Evolutionary conservation across 306 rosid species (phyloP), one percentile per base, ranked within the genome.

Genomic region (Vigna radiata): DNA sequence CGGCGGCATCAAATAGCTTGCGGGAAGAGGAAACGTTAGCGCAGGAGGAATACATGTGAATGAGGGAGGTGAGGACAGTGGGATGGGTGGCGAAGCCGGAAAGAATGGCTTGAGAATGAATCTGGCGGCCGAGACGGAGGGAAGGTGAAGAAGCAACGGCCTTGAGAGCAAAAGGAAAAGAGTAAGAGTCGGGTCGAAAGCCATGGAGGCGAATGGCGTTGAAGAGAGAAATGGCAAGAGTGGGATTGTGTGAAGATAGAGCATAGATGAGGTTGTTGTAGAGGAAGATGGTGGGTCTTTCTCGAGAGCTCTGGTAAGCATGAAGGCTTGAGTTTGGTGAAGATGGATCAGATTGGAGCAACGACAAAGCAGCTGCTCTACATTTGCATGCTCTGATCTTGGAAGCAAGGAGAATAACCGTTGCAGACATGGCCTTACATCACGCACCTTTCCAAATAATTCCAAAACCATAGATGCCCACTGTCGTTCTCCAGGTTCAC

Each of bases 11-110:
- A 7, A 91, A 91, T 19, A 89, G 50, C 64, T 78, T 85, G 29
- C 94, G 86, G 23, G 94, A 91, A 47, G 79, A 79, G 25, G 49
- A 72, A 79, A 89, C 64, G 43, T 55, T 21, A 19, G 31, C 61
- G 41, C 84, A 89, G 39, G 77, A 83, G 18, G 89, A 89, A 78
- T 91, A 91, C 90, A 86, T 83, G 1, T 61, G 93, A 76, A 89
- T 65, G 23, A 91, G 75, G 19, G 94, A 84, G 6, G 87, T 58
- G 59, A 16, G 83, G 3, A 84, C 88, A 7, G 16, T 56, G 15
- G 55, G 74, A 56, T 83, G 73, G 39, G 46, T 59, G n/a, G 62
- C 75, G 39, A 89, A 80, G 6, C 90, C 94, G 37, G 80, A 31
- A 64, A 65, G 78, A 60, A 91, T 54, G 65, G 84, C 60, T 46